Percentiles rank a stretch among this genome's conserved stretches.
These are phyloP conservation scores for Aureobasidium leucospermi DNA, from an alignment of 2,329 filamentous ascomycete species.

Conservation along the genomic window DNA sequence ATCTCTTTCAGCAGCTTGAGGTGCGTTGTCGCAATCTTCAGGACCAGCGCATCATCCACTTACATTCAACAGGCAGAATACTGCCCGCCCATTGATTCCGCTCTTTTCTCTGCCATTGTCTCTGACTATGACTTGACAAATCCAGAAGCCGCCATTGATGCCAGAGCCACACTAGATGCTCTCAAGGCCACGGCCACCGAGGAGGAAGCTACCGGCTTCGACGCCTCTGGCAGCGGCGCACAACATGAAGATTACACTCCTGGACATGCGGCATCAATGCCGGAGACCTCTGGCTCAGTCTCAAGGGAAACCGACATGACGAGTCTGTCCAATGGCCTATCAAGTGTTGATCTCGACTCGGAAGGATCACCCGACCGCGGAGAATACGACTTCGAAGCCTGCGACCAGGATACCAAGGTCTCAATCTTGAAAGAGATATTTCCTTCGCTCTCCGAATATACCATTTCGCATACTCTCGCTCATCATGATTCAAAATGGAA, in stretches of 20 bases:
- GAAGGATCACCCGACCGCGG: conserved; percentile 20
- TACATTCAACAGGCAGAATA: conserved; percentile 53
- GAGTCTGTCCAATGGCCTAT: conserved; percentile 41
- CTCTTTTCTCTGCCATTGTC: conserved; percentile 67
- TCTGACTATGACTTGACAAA: conserved; percentile 63
- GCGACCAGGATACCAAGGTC: conserved; percentile 57
- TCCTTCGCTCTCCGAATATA: conserved; percentile 54
- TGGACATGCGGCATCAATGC: conserved; percentile 28
- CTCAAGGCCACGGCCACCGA: conserved; percentile 56
- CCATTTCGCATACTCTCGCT: conserved; percentile 59
- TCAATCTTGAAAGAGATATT: conserved; percentile 63
- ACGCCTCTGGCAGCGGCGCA: conserved; percentile 63
- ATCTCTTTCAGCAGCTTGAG: conserved; percentile 15
- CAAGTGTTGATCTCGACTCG: conserved; percentile 26
- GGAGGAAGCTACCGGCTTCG: conserved; percentile 67
- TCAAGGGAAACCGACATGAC: conserved; percentile 45
- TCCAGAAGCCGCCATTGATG: conserved; percentile 44
- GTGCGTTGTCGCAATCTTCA: not conserved
- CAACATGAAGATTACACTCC: conserved; percentile 25
- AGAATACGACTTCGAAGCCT: conserved; percentile 29
- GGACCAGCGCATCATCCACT: not conserved
- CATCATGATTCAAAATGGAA: conserved; percentile 62
- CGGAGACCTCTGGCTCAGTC: conserved; percentile 31
- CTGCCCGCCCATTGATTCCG: conserved; percentile 66
- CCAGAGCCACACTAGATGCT: conserved; percentile 54